Evolutionary conservation across 352 stramenopile genomes (phyloP).

Genomic region (Phytophthora lateralis): DNA sequence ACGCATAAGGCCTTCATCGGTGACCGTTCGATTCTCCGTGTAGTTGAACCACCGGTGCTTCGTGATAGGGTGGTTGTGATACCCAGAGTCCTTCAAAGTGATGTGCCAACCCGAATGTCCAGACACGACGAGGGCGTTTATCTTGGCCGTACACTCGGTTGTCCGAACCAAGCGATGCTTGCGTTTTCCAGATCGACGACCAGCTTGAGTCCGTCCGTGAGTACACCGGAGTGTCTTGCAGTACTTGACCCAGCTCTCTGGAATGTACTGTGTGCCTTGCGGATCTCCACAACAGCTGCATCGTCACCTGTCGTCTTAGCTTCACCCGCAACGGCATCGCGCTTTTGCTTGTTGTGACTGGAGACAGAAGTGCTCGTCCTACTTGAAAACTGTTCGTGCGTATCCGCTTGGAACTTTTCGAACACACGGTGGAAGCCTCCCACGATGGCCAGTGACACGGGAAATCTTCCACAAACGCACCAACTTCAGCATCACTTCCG

Average conservation of each 20-base stretch:
- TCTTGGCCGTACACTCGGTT: not conserved
- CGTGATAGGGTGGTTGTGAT: not conserved
- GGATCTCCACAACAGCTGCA: not conserved
- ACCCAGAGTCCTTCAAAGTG: too few species aligned
- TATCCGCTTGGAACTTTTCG: too few species aligned
- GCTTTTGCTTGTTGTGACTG: constrained; percentile 1
- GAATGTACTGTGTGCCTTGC: not conserved
- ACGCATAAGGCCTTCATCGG: not conserved
- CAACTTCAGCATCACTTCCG: not conserved
- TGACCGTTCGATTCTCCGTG: constrained; percentile 1
- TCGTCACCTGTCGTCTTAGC: not conserved
- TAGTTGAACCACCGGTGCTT: constrained; percentile 11
- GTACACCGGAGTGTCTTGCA: not conserved
- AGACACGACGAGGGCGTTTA: not conserved
- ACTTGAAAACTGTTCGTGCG: too few species aligned
- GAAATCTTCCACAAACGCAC: not conserved
- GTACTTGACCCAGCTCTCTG: not conserved
- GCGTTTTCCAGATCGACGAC: not conserved
- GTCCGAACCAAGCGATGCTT: not conserved
- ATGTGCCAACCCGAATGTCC: not conserved
- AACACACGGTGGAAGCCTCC: not conserved
- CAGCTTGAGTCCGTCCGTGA: not conserved
- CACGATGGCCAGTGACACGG: not conserved
- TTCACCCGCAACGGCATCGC: not conserved
- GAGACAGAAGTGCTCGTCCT: too few species aligned